Percentiles rank a stretch among this genome's conserved stretches.
Evolutionary conservation across 202 grass and related monocot species (phyloP).

Genomic region (Carex sylvatica): DNA sequence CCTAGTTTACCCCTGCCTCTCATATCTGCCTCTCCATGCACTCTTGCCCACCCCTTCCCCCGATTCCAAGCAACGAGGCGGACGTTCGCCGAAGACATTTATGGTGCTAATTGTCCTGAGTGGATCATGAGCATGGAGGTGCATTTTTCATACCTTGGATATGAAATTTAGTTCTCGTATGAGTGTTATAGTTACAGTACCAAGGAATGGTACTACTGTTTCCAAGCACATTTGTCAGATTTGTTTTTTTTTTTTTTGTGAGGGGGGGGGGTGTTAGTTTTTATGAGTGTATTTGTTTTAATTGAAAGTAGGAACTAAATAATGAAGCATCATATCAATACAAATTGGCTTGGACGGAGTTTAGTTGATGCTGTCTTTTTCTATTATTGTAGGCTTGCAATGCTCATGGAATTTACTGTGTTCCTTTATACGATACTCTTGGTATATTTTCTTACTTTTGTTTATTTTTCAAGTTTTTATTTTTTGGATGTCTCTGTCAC

Average conservation of each 20-base stretch:
- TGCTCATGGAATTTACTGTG: constrained; percentile 91
- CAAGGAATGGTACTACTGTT: background rate
- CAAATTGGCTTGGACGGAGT: background rate
- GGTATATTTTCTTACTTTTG: constrained; percentile 48
- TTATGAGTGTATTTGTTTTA: background rate
- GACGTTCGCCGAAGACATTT: constrained; percentile 26
- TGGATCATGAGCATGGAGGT: constrained; percentile 95
- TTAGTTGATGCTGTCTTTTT: constrained; percentile 9
- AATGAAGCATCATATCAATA: background rate
- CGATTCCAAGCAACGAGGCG: no score
- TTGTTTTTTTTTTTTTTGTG: background rate
- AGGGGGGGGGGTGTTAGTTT: background rate
- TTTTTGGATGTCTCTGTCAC: constrained; percentile 4
- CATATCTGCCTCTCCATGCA: no score
- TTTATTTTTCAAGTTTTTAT: background rate
- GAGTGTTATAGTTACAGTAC: background rate
- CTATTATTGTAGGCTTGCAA: constrained; percentile 75
- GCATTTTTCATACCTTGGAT: background rate
- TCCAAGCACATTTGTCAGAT: background rate
- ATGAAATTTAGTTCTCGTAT: background rate
- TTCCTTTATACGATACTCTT: constrained; percentile 94
- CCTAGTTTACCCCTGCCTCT: no score
- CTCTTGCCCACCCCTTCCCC: no score
- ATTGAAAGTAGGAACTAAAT: background rate
- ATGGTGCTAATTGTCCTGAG: constrained; percentile 70